Base-by-base conservation (phyloP, 345 rosid species). In the Litchi chinensis region DNA sequence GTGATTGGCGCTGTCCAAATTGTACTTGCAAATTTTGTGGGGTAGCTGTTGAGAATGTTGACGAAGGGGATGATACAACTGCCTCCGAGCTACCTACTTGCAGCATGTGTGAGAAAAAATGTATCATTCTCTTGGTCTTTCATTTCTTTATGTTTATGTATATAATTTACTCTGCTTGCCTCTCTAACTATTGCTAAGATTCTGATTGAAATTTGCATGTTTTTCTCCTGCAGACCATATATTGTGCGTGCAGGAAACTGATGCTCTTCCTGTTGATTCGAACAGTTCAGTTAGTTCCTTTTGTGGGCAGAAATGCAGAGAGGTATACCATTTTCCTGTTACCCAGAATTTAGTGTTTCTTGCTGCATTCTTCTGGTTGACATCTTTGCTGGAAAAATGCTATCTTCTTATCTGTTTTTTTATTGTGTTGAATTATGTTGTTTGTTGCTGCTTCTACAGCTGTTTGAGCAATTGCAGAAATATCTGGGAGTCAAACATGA, bases 21-120 rank as follows among this genome's bases (percentile, higher is more conserved):
- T 97, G 99, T 85, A 87, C 89, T 19, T 97, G 99, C 88, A 97
- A 92, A 87, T 92, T 90, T 87, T 97, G 99, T 84, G 88, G 91
- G 78, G 67, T 62, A 68, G 90, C 84, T 44, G 87, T 86, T 67
- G 82, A 76, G 56, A 68, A 82, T 72, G 63, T 80, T 85, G 72
- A 66, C 70, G 76, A 82, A 80, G 85, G 62, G 64, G 91, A 83
- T 62, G 86, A 80, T 59, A 22, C 59, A 52, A 81, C 68, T 75
- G 68, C 62, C 75, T 52, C 71, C 63, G 80, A 68, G 32, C 68
- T 82, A 48, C 79, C 71, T 73, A 73, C 88, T 41, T 94, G 99
- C 83, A 78, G 74, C 82, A 80, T 92, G 85, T 97, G 98, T 71
- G 96, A 93, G 89, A 92, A 89, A 85, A 94, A 81, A 93, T 96